Evolutionary conservation across 306 rosid species (phyloP), one percentile per base, ranked within the genome.

Genomic region (Vigna reflexopilosa): DNA sequence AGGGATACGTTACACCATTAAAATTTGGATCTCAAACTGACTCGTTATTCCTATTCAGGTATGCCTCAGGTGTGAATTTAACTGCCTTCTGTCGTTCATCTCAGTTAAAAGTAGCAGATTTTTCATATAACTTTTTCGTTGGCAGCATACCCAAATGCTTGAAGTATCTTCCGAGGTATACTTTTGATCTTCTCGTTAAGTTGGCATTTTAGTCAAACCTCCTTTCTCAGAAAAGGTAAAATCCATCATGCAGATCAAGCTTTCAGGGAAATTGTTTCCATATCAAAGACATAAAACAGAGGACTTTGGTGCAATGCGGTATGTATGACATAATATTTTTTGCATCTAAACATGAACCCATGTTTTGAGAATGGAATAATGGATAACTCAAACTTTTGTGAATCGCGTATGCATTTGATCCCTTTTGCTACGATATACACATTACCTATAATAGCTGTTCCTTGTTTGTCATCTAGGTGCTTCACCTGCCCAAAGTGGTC

Each of bases 211-310:
- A 58, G 67, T 82, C 64, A 56, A 42, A 28, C 78, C 34, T 14
- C 73, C 38, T 4, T 62, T 63, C 67, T 65, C 66, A 78, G 57
- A 56, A 28, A 73, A 74, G 61, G 61, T 52, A 5, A 75, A 59
- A 15, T 70, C 7, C 73, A 58, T 68, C 67, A 36, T 80, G 47
- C 91, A 96, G 99, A 71, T 72, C 96, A 77, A 93, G 94, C 85
- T 96, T 96, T 82, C 99, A 85, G 85, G 97, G 98, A 78, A 96
- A 96, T 85, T 96, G 99, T 81, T 91, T 96, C 71, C 89, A 87
- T 14, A 79, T 65, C 71, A 76, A 80, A 67, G 90, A 78, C 81
- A 73, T 84, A 55, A 91, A 83, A 78, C 98, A 96, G 84, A 90
- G 99, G 51, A 44, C 94, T 71, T 81, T 81, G 15, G 70, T 59